Conservation (phyloP, 306 rosid genomes). For the Quercus aquifolioides region DNA sequence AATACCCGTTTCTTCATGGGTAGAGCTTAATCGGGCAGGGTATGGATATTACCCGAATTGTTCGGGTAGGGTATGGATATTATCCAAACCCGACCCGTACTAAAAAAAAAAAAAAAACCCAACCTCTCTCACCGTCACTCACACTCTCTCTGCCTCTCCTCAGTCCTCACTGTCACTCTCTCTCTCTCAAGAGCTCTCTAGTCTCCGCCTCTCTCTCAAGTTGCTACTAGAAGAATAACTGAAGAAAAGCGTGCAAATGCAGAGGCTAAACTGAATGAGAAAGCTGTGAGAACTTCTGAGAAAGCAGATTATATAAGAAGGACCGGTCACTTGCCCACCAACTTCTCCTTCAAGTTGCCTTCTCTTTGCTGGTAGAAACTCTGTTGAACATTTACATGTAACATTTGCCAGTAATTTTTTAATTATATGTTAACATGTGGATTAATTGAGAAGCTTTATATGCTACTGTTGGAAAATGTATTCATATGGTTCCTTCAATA, state of each 20-base stretch:
- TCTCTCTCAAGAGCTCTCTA: too few relatives aligned
- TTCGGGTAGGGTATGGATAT: too few relatives aligned
- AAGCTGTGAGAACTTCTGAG: constrained; percentile 71
- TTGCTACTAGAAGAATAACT: constrained; percentile 63
- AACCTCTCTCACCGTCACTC: too few relatives aligned
- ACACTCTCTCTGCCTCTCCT: too few relatives aligned
- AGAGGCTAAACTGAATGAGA: constrained; percentile 69
- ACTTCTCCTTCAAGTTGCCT: constrained; percentile 80
- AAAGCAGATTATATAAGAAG: constrained; percentile 82
- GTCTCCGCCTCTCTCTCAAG: too few relatives aligned
- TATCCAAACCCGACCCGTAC: too few relatives aligned
- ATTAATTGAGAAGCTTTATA: not conserved
- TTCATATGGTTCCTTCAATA: not conserved
- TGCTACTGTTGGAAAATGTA: not conserved
- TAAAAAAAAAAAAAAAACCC: too few relatives aligned
- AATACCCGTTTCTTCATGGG: too few relatives aligned
- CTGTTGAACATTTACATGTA: not conserved
- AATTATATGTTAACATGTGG: not conserved
- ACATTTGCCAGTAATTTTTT: not conserved
- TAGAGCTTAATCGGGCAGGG: too few relatives aligned
- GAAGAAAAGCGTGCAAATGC: constrained; percentile 87
- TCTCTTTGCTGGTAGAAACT: constrained; percentile 77
- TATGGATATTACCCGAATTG: too few relatives aligned
- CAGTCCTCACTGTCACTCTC: too few relatives aligned
- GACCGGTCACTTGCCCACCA: constrained; percentile 83